A percentile compares a stretch with the other conserved stretches of the same genome.
Conservation (phyloP, 306 rosid genomes). For the Carpinus viminea region DNA sequence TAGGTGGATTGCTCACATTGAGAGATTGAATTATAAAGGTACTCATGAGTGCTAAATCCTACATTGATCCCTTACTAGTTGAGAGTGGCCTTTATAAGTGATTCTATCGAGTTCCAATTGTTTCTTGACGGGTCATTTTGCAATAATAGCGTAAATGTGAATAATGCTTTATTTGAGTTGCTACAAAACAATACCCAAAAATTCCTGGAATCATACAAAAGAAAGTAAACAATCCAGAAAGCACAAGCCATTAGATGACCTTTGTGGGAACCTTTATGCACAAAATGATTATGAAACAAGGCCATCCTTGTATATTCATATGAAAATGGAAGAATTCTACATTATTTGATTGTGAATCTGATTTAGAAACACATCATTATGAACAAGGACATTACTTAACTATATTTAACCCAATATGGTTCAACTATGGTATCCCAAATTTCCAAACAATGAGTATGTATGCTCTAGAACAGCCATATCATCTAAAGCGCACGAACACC, state of each 20-base stretch:
- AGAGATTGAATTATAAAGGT: too few species aligned
- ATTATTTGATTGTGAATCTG: neutral
- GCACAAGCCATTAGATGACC: neutral
- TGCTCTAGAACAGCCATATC: neutral
- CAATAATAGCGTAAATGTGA: too few species aligned
- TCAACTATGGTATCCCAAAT: neutral
- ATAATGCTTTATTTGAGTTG: too few species aligned
- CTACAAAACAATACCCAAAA: slow-evolving; percentile 25
- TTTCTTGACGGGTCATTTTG: too few species aligned
- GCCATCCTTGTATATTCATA: neutral
- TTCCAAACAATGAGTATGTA: neutral
- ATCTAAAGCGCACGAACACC: neutral
- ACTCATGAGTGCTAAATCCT: too few species aligned
- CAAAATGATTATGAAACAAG: neutral
- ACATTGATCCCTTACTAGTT: too few species aligned
- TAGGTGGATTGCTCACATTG: too few species aligned
- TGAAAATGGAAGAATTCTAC: neutral
- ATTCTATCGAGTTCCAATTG: too few species aligned
- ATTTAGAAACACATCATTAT: neutral
- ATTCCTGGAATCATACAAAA: slow-evolving; percentile 16
- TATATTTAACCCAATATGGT: neutral
- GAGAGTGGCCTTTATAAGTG: too few species aligned
- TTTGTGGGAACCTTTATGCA: neutral
- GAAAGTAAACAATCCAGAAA: slow-evolving; percentile 13
- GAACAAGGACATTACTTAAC: neutral